These are phyloP conservation scores for Nemania diffusa DNA, from an alignment of 2,329 filamentous ascomycete genomes.

Conservation along the genomic window DNA sequence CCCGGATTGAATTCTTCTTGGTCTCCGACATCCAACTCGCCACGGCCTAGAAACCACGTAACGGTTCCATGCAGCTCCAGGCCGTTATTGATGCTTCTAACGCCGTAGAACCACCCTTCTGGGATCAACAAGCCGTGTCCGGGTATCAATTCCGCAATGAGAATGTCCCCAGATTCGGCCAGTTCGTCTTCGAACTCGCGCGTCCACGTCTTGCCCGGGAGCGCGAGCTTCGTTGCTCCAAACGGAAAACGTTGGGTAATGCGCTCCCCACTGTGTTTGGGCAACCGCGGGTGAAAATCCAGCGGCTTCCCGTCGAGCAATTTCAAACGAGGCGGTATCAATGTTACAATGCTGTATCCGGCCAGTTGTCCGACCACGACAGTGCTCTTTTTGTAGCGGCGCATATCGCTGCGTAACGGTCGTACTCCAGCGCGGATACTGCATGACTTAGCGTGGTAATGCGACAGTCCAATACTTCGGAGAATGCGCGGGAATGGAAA, in stretches of 20 bases:
- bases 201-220: conserved; percentile 25
- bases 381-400: conserved; percentile 18
- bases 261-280: background rate
- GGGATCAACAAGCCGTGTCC: conserved; percentile 33
- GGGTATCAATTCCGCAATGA: conserved; percentile 20
- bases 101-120: conserved; percentile 32
- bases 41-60: conserved; percentile 28
- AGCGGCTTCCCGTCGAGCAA: conserved; percentile 20
- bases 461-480: conserved; percentile 25
- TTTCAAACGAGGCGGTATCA: conserved; percentile 23
- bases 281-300: conserved; percentile 15
- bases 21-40: background rate
- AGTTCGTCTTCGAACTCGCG: conserved; percentile 29
- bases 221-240: background rate
- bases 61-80: conserved; percentile 33
- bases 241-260: background rate
- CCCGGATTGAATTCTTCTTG: background rate
- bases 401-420: conserved; percentile 27
- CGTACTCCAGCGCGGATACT: conserved; percentile 34
- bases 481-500: conserved; percentile 35
- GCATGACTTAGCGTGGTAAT: conserved; percentile 28
- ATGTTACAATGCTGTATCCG: conserved; percentile 31
- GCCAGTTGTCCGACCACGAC: conserved; percentile 35
- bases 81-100: conserved; percentile 29
- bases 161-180: conserved; percentile 12